Percentiles rank a stretch among this genome's conserved stretches.
Conservation (phyloP, 768 basidiomycete species). For the Leccinum barrowsii region DNA sequence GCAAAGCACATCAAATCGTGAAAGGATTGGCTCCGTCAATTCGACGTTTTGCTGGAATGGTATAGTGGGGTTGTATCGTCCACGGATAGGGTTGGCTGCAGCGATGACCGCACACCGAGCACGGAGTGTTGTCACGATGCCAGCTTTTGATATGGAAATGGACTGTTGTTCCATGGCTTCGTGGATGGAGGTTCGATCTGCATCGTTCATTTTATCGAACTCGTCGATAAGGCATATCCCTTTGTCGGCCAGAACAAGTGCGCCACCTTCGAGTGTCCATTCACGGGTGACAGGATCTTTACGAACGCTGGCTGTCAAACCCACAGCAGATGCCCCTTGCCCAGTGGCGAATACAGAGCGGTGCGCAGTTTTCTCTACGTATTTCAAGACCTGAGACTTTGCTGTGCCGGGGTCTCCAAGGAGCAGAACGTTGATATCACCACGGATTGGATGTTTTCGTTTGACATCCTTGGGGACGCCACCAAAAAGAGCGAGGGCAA, state of each 20-base stretch:
- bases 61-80: slow-evolving; percentile 96
- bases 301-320: slow-evolving; percentile 97
- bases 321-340: slow-evolving; percentile 96
- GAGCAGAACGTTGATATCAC: slow-evolving; percentile 95
- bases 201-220: slow-evolving; percentile 99
- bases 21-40: slow-evolving; percentile 95
- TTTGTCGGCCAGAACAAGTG: slow-evolving; percentile 97
- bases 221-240: slow-evolving; percentile 98
- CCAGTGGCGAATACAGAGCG: slow-evolving; percentile 98
- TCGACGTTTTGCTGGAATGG: slow-evolving; percentile 99
- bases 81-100: slow-evolving; percentile 95
- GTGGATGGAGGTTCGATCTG: slow-evolving; percentile 96
- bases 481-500: slow-evolving; percentile 92
- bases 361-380: slow-evolving; percentile 97
- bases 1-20: slow-evolving; percentile 96
- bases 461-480: slow-evolving; percentile 96
- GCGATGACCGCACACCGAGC: slow-evolving; percentile 97
- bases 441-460: slow-evolving; percentile 92
- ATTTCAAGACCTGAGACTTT: slow-evolving; percentile 98
- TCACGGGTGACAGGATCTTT: slow-evolving; percentile 96
- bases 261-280: slow-evolving; percentile 98
- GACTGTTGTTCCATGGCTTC: slow-evolving; percentile 99
- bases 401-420: slow-evolving; percentile 98
- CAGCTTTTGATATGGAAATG: slow-evolving; percentile 98
- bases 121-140: slow-evolving; percentile 96